Evolutionary conservation across 805 yeast genomes (phyloP).

Genomic region (Myxozyma lipomycoides): DNA sequence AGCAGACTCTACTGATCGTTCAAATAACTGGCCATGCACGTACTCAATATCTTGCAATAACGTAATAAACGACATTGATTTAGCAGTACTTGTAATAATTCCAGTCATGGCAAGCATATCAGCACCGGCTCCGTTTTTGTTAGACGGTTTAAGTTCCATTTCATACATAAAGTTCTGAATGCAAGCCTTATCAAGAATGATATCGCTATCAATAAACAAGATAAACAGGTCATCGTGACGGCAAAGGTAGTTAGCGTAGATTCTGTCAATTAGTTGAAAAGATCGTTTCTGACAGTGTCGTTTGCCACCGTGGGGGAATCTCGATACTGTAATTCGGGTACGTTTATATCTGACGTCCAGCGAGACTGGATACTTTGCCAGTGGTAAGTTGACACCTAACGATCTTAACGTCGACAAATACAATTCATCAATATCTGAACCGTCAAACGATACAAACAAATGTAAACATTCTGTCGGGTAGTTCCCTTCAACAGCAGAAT

Average conservation of each 20-base stretch:
- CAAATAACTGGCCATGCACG: slow-evolving; percentile 25
- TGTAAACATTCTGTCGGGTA: slow-evolving; percentile 21
- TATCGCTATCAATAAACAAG: slow-evolving; percentile 24
- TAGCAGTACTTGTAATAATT: slow-evolving; percentile 25
- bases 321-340: slow-evolving; percentile 20
- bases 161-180: slow-evolving; percentile 18
- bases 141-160: slow-evolving; percentile 14
- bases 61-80: slow-evolving; percentile 12
- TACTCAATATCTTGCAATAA: slow-evolving; percentile 23
- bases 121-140: not conserved
- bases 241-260: slow-evolving; percentile 10
- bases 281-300: slow-evolving; percentile 25
- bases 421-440: slow-evolving; percentile 20
- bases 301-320: slow-evolving; percentile 25
- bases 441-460: slow-evolving; percentile 24
- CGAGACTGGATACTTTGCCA: slow-evolving; percentile 15
- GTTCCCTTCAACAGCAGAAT: slow-evolving; percentile 21
- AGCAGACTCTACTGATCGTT: slow-evolving; percentile 23
- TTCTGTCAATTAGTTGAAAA: slow-evolving; percentile 16
- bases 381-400: slow-evolving; percentile 14
- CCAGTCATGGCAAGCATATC: slow-evolving; percentile 28
- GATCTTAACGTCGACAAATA: slow-evolving; percentile 20
- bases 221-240: slow-evolving; percentile 20
- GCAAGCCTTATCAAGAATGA: slow-evolving; percentile 22
- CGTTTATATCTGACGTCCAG: slow-evolving; percentile 19